phyloP scores from a whole-genome alignment of 2,329 filamentous ascomycete genomes.

The Penicillium thymicola region DNA sequence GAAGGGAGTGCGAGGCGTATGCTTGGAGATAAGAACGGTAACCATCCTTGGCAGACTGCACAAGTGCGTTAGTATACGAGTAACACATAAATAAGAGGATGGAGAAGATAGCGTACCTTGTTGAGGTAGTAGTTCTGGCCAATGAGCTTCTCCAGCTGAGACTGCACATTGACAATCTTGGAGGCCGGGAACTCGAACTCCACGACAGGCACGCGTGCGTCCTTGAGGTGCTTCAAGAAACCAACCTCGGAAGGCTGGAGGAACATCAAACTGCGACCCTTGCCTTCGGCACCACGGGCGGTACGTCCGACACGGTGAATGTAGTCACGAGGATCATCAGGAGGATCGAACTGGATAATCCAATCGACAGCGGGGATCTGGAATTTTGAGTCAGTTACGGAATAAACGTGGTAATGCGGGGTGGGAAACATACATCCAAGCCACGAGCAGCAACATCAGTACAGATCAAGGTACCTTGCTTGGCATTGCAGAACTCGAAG shows the following conservation, averaged over 20 bases:
- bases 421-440: constrained; percentile 57
- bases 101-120: constrained; percentile 54
- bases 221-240: constrained; percentile 87
- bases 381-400: not conserved
- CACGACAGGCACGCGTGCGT: constrained; percentile 85
- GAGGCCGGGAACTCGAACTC: constrained; percentile 93
- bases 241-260: constrained; percentile 88
- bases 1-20: constrained; percentile 80
- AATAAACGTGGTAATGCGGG: not conserved
- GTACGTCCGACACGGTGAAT: constrained; percentile 96
- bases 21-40: constrained; percentile 92
- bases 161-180: constrained; percentile 87
- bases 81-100: not conserved
- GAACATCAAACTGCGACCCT: constrained; percentile 88
- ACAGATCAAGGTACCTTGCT: constrained; percentile 84
- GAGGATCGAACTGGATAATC: constrained; percentile 94
- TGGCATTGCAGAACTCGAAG: constrained; percentile 89
- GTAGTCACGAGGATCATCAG: constrained; percentile 85
- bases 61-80: not conserved
- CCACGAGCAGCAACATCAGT: constrained; percentile 95
- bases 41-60: constrained; percentile 63
- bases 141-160: constrained; percentile 91
- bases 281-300: constrained; percentile 76
- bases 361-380: constrained; percentile 87
- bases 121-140: constrained; percentile 95